Evolutionary conservation across 805 yeast species (phyloP).

Genomic region (Metschnikowia drakensbergensis): DNA sequence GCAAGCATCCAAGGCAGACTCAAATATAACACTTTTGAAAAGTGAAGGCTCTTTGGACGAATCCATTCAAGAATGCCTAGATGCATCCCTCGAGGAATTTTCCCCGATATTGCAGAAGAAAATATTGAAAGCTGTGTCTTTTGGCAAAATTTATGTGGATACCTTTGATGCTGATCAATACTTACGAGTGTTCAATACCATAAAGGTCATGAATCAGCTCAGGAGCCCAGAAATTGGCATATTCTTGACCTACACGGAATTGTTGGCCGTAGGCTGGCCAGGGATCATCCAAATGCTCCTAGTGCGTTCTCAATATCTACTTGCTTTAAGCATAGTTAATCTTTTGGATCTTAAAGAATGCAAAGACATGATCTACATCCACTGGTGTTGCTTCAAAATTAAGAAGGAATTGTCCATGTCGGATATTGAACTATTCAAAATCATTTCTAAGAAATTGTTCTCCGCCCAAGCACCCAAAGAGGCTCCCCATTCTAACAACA

Average conservation of each 20-base stretch:
- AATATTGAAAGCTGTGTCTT: conserved; percentile 73
- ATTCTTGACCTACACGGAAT: conserved; percentile 59
- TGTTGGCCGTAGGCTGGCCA: conserved; percentile 49
- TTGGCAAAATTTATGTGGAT: conserved; percentile 68
- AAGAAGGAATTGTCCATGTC: conserved; percentile 46
- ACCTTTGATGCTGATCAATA: conserved; percentile 57
- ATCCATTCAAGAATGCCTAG: conserved; percentile 70
- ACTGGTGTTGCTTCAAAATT: conserved; percentile 81
- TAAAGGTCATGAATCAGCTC: conserved; percentile 68
- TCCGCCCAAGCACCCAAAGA: conserved; percentile 19
- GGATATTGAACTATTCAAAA: conserved; percentile 56
- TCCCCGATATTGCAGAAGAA: conserved; percentile 77
- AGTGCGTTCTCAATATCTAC: conserved; percentile 53
- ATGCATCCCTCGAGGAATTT: conserved; percentile 75
- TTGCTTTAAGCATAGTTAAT: conserved; percentile 60
- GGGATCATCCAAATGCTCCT: conserved; percentile 54
- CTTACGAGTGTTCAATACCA: conserved; percentile 54
- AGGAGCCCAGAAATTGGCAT: conserved; percentile 64
- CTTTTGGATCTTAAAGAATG: conserved; percentile 41
- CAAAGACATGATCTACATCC: conserved; percentile 47
- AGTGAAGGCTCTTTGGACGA: conserved; percentile 40
- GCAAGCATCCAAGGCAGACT: conserved; percentile 78
- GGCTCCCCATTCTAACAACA: conserved; percentile 20
- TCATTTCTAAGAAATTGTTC: conserved; percentile 46
- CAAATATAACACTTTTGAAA: conserved; percentile 56